Evolutionary conservation across 345 rosid genomes (phyloP), one percentile per base, ranked within the genome.

Genomic region (Aurinia saxatilis): DNA sequence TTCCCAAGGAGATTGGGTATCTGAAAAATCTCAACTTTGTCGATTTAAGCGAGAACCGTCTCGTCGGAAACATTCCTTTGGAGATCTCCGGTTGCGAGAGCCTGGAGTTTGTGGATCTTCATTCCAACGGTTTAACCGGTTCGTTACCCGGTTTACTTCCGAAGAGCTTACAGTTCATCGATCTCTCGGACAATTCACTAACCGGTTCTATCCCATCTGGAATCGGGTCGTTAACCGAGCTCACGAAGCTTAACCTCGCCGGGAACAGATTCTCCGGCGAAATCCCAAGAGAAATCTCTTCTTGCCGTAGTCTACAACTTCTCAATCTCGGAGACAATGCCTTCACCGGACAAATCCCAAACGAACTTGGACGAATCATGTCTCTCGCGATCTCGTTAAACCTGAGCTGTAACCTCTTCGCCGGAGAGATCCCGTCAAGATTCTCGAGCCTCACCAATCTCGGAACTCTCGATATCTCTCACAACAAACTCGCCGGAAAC

Each of bases 311-410:
- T 74, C 78, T 92, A 10, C 95, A 87, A 56, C 57, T 85, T 79
- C 78, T 92, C 11, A 78, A 92, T 47, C 79, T 92, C 18, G 95
- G 88, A 3, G 82, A 79, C 35, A 92, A 92, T 52, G 64, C 50
- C 13, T 79, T 92, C 78, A 83, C 78, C 5, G 97, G 97, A 14
- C 82, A 80, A 21, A 84, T 89, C n/a, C 98, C 98, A 0, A 77
- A 76, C 72, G 95, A 85, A 25, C 19, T 92, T 13, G 97, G 95
- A 45, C 81, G 77, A 42, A 74, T 89, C 70, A 77, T 93, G 12
- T 73, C 88, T 0, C 87, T 92, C 10, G 95, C 85, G 52, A 89
- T 92, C 41, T 76, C 97, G 78, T 82, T 92, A 45, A 92, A 92
- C 35, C 95, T 92, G 25, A 92, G 98, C 82, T 80, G 77, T 61